Percentiles rank a stretch among this genome's conserved stretches.
Conservation (phyloP, 164 flowering plant species). For the Tinospora cordifolia region DNA sequence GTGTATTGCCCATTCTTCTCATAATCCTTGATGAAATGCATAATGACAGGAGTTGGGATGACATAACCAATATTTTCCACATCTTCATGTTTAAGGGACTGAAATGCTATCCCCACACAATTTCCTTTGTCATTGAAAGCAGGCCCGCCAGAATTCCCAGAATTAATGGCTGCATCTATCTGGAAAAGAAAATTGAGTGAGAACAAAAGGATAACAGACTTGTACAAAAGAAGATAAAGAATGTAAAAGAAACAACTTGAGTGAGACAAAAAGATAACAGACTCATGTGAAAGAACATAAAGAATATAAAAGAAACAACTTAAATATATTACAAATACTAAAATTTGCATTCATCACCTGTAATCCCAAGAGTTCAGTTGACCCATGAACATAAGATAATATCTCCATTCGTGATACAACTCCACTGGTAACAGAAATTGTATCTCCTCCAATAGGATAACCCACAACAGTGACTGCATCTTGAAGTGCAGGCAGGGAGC, state of each 20-base stretch:
- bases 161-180: constrained; percentile 99
- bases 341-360: constrained; percentile 45
- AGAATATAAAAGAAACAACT: not conserved
- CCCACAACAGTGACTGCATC: constrained; percentile 99
- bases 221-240: not conserved
- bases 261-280: constrained; percentile 9
- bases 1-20: constrained; percentile 89
- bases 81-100: constrained; percentile 96
- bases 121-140: constrained; percentile 89
- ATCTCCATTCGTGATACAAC: constrained; percentile 99
- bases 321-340: not conserved
- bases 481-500: constrained; percentile 84
- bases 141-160: constrained; percentile 99
- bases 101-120: constrained; percentile 98
- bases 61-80: constrained; percentile 98
- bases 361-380: constrained; percentile 90
- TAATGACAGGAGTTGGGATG: constrained; percentile 94
- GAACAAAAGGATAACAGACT: constrained; percentile 8
- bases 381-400: constrained; percentile 91
- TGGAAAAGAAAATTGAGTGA: constrained; percentile 24
- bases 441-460: constrained; percentile 97
- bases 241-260: constrained; percentile 16
- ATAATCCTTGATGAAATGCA: constrained; percentile 87
- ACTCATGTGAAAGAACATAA: not conserved
- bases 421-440: constrained; percentile 98